Evolutionary conservation across 108 stramenopile species (phyloP), one percentile per base, ranked within the genome.

Genomic region (Fistulifera pelliculosa): DNA sequence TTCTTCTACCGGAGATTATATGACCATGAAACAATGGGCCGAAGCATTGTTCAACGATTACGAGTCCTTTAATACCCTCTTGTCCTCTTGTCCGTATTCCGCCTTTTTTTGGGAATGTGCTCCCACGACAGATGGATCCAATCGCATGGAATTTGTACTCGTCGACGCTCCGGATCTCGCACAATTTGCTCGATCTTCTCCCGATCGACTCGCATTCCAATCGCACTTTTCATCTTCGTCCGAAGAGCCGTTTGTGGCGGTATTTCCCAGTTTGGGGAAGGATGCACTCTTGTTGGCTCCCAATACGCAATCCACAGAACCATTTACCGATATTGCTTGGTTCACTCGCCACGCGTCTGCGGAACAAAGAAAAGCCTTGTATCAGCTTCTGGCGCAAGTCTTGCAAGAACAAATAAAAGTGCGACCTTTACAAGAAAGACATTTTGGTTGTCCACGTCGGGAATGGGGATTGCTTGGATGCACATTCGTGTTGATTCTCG

Each of bases 381-480:
- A 79, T 79, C 42, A 35, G 38, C 5, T 69, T 41, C 61, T 61
- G 3, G 62, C 54, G 27, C 48, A 61, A 39, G 63, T 17, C 5
- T 19, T 45, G 27, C 26, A 60, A 42, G 56, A 66, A 44, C 56
- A 49, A 27, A 49, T 48, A n/a, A 47, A 21, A 15, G n/a, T 41
- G 18, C 38, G 38, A n/a, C n/a, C n/a, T n/a, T n/a, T n/a, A n/a
- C n/a, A 24, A 38, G 24, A 13, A 66, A 67, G 54, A 60, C 70
- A 17, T 18, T 70, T 14, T 88, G 80, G 82, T 69, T 84, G 47
- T 75, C 75, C 39, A 88, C 87, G 8, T 56, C 58, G 47, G 87
- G 87, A 7, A 69, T 70, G 62, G 86, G 86, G 22, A 73, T 88
- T 12, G 72, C 80, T 0, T 88, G 82, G 81, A 61, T 88, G 11